These are phyloP conservation scores for Wilcoxina mikolae DNA, from an alignment of 495 filamentous ascomycete genomes.

Conservation along the genomic window DNA sequence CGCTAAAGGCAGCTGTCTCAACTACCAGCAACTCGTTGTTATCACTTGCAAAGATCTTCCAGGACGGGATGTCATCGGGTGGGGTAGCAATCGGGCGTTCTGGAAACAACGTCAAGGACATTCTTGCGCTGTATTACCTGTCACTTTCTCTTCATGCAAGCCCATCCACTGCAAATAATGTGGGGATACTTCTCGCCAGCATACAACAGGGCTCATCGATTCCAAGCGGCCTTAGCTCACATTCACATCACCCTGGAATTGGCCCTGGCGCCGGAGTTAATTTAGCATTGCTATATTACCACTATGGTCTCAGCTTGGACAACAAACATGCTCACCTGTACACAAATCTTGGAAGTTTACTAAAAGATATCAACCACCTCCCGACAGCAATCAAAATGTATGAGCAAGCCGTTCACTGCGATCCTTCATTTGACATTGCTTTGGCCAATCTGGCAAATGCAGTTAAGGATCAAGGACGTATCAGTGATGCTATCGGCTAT, in stretches of 20 bases:
- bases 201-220: conserved; percentile 54
- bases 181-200: conserved; percentile 87
- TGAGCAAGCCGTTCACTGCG: conserved; percentile 80
- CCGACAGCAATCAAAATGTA: conserved; percentile 92
- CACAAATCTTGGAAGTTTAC: conserved; percentile 85
- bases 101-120: conserved; percentile 73
- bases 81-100: conserved; percentile 43
- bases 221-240: conserved; percentile 30
- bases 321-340: conserved; percentile 90
- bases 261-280: conserved; percentile 73
- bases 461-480: conserved; percentile 88
- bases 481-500: conserved; percentile 81
- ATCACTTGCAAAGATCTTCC: conserved; percentile 93
- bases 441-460: conserved; percentile 95
- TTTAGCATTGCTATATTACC: conserved; percentile 83
- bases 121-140: conserved; percentile 88
- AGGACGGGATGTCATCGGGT: conserved; percentile 88
- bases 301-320: conserved; percentile 80
- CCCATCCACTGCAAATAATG: conserved; percentile 96
- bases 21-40: conserved; percentile 93
- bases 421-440: conserved; percentile 88
- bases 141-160: conserved; percentile 90
- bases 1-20: conserved; percentile 68
- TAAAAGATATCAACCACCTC: conserved; percentile 94
- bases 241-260: conserved; percentile 52